Evolutionary conservation across 2,329 filamentous ascomycete genomes (phyloP).

Genomic region (Claviceps sp.): DNA sequence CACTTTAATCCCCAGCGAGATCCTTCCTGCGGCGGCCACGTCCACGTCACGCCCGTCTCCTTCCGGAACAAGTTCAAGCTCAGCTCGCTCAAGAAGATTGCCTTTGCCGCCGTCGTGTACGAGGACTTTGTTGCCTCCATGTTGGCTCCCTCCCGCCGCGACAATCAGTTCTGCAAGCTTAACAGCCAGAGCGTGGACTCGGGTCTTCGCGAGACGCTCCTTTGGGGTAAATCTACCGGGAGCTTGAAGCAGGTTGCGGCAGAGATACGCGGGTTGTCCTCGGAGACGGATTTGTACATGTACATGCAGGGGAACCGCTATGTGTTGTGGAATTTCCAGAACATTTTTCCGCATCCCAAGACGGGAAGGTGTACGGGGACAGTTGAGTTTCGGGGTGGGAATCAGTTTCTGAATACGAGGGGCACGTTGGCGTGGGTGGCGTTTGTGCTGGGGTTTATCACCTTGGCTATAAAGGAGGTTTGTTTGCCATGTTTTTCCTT

Average conservation of each 20-base stretch:
- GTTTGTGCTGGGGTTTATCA: slow-evolving; percentile 25
- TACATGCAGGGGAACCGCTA: slow-evolving; percentile 27
- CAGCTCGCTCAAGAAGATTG: slow-evolving; percentile 21
- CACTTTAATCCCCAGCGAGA: slow-evolving; percentile 24
- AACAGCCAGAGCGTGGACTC: slow-evolving; percentile 20
- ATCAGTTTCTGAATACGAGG: slow-evolving; percentile 24
- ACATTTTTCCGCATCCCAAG: slow-evolving; percentile 24
- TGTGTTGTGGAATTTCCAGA: slow-evolving; percentile 28
- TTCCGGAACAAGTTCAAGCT: slow-evolving; percentile 22
- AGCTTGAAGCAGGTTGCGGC: slow-evolving; percentile 16
- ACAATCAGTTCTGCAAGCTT: slow-evolving; percentile 22
- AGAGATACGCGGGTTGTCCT: slow-evolving; percentile 13
- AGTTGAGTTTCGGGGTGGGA: slow-evolving; percentile 26
- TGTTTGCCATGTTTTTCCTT: not conserved
- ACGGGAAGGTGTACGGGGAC: slow-evolving; percentile 24
- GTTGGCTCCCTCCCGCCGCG: slow-evolving; percentile 19
- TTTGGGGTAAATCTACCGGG: slow-evolving; percentile 14
- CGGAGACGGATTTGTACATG: slow-evolving; percentile 19
- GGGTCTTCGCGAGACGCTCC: slow-evolving; percentile 16
- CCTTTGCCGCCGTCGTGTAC: slow-evolving; percentile 22
- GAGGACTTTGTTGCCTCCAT: slow-evolving; percentile 21
- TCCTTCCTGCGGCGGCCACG: slow-evolving; percentile 24
- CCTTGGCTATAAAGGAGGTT: slow-evolving; percentile 22
- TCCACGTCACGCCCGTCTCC: slow-evolving; percentile 24
- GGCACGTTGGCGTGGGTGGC: slow-evolving; percentile 26